Percentiles rank a stretch among this genome's conserved stretches.
Evolutionary conservation across 2,329 filamentous ascomycete species (phyloP).

Genomic region (Aschersonia sp.): DNA sequence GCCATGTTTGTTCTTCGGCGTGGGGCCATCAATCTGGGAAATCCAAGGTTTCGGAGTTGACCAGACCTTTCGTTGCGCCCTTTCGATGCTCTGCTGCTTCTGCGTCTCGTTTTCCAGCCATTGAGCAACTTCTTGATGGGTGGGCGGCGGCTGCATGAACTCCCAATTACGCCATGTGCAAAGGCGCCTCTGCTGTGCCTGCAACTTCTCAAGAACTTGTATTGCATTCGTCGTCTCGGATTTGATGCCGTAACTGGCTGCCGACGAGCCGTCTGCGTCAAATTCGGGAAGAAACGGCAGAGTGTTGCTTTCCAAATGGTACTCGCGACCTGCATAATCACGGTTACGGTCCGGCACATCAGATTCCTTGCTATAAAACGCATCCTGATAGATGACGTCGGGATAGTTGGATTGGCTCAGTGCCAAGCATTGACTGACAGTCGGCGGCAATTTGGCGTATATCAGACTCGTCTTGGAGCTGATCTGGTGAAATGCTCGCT

Average conservation of each 20-base stretch:
- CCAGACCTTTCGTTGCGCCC: conserved; percentile 9
- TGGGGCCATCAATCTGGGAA: conserved; percentile 82
- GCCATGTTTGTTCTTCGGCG: conserved; percentile 65
- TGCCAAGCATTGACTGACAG: conserved; percentile 7
- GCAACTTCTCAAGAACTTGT: conserved; percentile 30
- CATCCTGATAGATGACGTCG: conserved; percentile 65
- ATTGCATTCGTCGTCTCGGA: conserved; percentile 31
- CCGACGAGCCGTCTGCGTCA: conserved; percentile 42
- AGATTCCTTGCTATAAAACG: conserved; percentile 69
- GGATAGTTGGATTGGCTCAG: conserved; percentile 27
- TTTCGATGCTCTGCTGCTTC: conserved; percentile 7
- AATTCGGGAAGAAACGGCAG: conserved; percentile 72
- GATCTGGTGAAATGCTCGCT: conserved; percentile 1
- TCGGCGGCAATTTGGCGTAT: conserved; percentile 14
- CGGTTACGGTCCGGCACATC: conserved; percentile 66
- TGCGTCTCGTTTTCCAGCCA: conserved; percentile 43
- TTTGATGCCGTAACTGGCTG: conserved; percentile 40
- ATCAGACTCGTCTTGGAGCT: conserved; percentile 7
- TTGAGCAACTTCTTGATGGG: conserved; percentile 47
- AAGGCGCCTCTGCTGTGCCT: conserved; percentile 28
- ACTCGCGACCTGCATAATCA: conserved; percentile 82
- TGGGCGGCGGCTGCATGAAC: conserved; percentile 56
- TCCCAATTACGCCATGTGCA: conserved; percentile 60
- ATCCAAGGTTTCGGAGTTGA: conserved; percentile 25
- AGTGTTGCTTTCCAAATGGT: conserved; percentile 60